Conservation (phyloP, 495 filamentous ascomycete genomes). For the Hyphodiscus hymeniophilus region DNA sequence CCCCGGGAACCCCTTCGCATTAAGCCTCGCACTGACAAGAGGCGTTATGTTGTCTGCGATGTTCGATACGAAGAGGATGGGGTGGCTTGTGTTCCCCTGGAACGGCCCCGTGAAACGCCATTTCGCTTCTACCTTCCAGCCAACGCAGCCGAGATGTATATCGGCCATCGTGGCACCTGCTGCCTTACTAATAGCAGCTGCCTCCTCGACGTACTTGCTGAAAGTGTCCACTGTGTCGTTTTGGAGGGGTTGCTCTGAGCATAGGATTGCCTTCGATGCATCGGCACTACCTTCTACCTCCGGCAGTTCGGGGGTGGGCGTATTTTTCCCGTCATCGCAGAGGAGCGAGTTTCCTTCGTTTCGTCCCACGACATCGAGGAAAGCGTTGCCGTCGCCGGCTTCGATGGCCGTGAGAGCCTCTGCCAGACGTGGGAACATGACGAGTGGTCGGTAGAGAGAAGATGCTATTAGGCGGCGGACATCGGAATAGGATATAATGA, state of each 20-base stretch:
- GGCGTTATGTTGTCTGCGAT: constrained; percentile 51
- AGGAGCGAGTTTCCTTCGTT: not conserved
- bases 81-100: constrained; percentile 39
- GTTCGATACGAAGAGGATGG: constrained; percentile 47
- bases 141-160: constrained; percentile 35
- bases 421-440: constrained; percentile 48
- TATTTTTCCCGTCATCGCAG: not conserved
- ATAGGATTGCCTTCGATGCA: constrained; percentile 50
- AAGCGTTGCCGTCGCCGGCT: constrained; percentile 40
- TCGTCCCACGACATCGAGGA: constrained; percentile 35
- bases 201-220: constrained; percentile 31
- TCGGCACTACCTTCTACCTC: constrained; percentile 37
- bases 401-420: constrained; percentile 44
- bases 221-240: constrained; percentile 36
- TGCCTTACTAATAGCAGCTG: constrained; percentile 36
- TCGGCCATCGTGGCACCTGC: constrained; percentile 11
- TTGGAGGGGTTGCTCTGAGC: constrained; percentile 45
- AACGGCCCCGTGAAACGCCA: constrained; percentile 46
- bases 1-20: constrained; percentile 40
- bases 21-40: constrained; percentile 37
- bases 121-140: constrained; percentile 48
- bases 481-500: constrained; percentile 35
- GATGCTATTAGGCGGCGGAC: constrained; percentile 36
- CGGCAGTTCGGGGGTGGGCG: constrained; percentile 19
- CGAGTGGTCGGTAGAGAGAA: constrained; percentile 52